Evolutionary conservation across 495 filamentous ascomycete species (phyloP).

Genomic region (Friedmanniomyces simplex): DNA sequence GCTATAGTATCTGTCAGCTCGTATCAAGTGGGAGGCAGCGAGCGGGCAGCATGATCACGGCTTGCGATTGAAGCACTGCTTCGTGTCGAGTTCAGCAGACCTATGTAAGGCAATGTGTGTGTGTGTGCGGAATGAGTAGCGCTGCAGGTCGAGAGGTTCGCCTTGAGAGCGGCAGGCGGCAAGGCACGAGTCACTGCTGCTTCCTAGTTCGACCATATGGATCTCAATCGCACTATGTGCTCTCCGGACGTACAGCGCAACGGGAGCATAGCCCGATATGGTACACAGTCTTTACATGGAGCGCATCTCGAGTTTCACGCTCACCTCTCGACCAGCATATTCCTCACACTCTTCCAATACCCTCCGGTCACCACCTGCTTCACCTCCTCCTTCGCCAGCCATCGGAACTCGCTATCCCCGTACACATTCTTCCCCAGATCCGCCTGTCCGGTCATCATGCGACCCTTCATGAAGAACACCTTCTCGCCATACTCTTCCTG

Average conservation of each 20-base stretch:
- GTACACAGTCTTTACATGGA: neutral
- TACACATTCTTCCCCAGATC: constrained; percentile 62
- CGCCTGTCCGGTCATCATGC: constrained; percentile 94
- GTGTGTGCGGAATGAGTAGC: too few species aligned
- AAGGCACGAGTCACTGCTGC: too few species aligned
- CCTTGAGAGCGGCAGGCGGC: too few species aligned
- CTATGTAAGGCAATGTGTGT: too few species aligned
- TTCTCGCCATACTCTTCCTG: constrained; percentile 50
- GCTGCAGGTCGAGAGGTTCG: too few species aligned
- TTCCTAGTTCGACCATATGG: neutral
- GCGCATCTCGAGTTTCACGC: neutral
- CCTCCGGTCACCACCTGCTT: constrained; percentile 45
- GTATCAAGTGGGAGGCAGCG: too few species aligned
- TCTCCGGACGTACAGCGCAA: neutral
- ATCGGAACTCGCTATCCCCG: constrained; percentile 73
- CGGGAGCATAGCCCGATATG: neutral
- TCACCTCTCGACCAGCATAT: constrained; percentile 68
- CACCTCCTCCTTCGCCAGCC: constrained; percentile 85
- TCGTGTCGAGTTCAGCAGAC: too few species aligned
- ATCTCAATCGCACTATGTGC: neutral
- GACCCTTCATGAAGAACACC: constrained; percentile 86
- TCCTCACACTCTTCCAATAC: constrained; percentile 65
- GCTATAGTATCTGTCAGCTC: too few species aligned
- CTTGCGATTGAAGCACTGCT: too few species aligned
- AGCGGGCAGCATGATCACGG: too few species aligned